Evolutionary conservation across 164 flowering plant genomes (phyloP).

Genomic region (Chloranthus sessilifolius): DNA sequence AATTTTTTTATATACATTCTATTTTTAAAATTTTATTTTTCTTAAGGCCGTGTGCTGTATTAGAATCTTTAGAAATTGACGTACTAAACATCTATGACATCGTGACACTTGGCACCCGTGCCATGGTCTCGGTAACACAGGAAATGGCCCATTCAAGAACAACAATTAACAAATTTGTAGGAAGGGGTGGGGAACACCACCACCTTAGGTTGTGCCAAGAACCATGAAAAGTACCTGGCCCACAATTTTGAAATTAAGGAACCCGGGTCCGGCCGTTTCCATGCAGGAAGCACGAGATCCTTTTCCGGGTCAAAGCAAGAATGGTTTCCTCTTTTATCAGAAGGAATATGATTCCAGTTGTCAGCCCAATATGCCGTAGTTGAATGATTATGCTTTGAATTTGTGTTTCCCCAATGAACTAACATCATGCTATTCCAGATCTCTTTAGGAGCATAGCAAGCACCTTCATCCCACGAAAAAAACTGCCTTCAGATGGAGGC

Average conservation of each 20-base stretch:
- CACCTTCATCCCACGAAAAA: slow-evolving; percentile 99
- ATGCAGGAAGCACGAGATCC: slow-evolving; percentile 97
- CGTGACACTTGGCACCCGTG: too few species aligned
- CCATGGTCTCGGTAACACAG: too few species aligned
- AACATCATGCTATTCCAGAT: slow-evolving; percentile 99
- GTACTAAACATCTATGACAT: too few species aligned
- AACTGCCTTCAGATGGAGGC: slow-evolving; percentile 56
- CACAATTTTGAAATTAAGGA: slow-evolving; percentile 50
- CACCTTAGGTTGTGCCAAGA: not conserved
- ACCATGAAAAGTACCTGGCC: slow-evolving; percentile 48
- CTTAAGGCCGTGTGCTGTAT: too few species aligned
- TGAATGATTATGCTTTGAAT: slow-evolving; percentile 87
- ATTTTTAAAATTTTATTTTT: too few species aligned
- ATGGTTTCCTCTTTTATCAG: slow-evolving; percentile 73
- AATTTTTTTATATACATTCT: too few species aligned
- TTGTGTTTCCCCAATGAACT: slow-evolving; percentile 99
- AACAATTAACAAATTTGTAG: too few species aligned
- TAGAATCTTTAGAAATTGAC: too few species aligned
- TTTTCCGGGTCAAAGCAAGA: slow-evolving; percentile 90
- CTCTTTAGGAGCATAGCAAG: slow-evolving; percentile 99
- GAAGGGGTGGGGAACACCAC: too few species aligned
- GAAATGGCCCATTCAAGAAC: too few species aligned
- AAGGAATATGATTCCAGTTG: slow-evolving; percentile 79
- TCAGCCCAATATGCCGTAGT: slow-evolving; percentile 96
- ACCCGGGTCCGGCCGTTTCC: slow-evolving; percentile 70